These are phyloP conservation scores for Trifolium dubium DNA, from an alignment of 306 rosid genomes.

Conservation along the genomic window DNA sequence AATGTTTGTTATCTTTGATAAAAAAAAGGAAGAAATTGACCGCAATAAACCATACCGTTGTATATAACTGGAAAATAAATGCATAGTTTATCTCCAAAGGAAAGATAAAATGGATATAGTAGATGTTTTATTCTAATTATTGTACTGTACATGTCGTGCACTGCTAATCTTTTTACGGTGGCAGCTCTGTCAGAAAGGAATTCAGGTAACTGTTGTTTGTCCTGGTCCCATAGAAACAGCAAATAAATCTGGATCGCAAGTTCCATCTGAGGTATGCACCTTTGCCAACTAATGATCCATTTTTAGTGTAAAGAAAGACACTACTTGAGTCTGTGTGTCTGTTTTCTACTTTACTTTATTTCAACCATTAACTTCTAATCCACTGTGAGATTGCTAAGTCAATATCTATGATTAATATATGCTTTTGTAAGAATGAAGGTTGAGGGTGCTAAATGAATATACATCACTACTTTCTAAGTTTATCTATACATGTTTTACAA, in stretches of 20 bases:
- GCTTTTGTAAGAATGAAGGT: background rate
- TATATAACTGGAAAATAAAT: slow-evolving; percentile 11
- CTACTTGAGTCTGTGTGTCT: slow-evolving; percentile 28
- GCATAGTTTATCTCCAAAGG: slow-evolving; percentile 2
- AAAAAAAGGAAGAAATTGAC: slow-evolving; percentile 29
- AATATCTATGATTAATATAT: background rate
- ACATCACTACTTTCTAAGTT: background rate
- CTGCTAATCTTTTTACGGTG: slow-evolving; percentile 29
- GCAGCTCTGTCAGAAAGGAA: slow-evolving; percentile 84
- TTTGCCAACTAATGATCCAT: slow-evolving; percentile 32
- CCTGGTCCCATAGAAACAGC: slow-evolving; percentile 93
- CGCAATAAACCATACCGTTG: slow-evolving; percentile 18
- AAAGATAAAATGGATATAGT: background rate
- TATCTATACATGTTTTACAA: background rate
- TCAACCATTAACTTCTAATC: slow-evolving; percentile 31
- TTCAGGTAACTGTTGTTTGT: slow-evolving; percentile 85
- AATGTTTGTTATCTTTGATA: slow-evolving; percentile 24
- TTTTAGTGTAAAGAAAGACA: slow-evolving; percentile 32
- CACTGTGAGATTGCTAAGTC: background rate
- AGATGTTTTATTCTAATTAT: slow-evolving; percentile 23
- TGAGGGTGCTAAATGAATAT: background rate
- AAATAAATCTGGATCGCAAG: slow-evolving; percentile 51
- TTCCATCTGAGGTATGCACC: slow-evolving; percentile 69
- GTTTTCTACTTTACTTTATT: slow-evolving; percentile 32
- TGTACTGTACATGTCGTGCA: slow-evolving; percentile 17